Conservation (phyloP, 2,329 filamentous ascomycete species). For the Pestalotiopsis sp. region DNA sequence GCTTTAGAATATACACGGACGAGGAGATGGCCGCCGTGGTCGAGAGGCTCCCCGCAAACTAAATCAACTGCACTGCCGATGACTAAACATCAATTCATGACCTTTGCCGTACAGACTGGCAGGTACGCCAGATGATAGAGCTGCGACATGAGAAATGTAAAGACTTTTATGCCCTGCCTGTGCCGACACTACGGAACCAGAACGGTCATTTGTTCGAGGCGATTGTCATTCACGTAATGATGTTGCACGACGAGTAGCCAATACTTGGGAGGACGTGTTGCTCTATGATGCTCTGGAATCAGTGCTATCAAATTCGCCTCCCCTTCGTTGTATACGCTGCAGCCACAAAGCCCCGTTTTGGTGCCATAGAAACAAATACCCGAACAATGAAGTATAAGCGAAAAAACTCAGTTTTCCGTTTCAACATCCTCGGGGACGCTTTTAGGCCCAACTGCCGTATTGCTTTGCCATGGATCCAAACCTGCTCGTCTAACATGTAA, state of each 20-base stretch:
- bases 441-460: neutral
- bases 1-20: conserved; percentile 97
- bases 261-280: too few species aligned
- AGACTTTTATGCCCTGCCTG: neutral
- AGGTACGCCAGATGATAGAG: conserved; percentile 4
- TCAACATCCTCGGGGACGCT: neutral
- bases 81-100: neutral
- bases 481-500: too few species aligned
- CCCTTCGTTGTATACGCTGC: too few species aligned
- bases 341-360: too few species aligned
- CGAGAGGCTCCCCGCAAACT: conserved; percentile 73
- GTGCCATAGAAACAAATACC: too few species aligned
- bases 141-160: neutral
- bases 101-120: neutral
- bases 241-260: neutral
- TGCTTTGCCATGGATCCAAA: neutral
- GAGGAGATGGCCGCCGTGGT: conserved; percentile 96
- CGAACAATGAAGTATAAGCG: too few species aligned
- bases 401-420: neutral
- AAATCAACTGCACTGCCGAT: conserved; percentile 16
- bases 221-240: neutral
- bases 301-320: too few species aligned
- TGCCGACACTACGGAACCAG: neutral
- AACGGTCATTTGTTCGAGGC: neutral
- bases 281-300: too few species aligned